A percentile compares a stretch with the other conserved stretches of the same genome.
Evolutionary conservation across 2,329 filamentous ascomycete genomes (phyloP).

Genomic region (Botrytis porri): DNA sequence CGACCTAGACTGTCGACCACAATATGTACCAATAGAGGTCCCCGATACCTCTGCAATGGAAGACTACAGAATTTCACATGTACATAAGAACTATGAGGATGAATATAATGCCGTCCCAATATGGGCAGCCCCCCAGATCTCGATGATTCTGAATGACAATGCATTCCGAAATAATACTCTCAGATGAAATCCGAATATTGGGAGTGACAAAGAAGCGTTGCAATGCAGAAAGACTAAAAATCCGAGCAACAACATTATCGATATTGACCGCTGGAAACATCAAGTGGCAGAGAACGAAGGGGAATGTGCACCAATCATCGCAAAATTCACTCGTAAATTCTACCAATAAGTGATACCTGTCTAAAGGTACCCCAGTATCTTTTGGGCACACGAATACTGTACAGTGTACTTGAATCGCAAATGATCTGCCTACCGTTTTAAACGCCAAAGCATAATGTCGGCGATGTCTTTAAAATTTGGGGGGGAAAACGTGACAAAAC

Average conservation of each 20-base stretch:
- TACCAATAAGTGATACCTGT: conserved; percentile 8
- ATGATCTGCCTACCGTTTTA: conserved; percentile 8
- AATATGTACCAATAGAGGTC: conserved; percentile 11
- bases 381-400: neutral
- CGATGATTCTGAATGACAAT: neutral
- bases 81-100: neutral
- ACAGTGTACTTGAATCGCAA: neutral
- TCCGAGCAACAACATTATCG: neutral
- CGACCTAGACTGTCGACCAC: conserved; percentile 12
- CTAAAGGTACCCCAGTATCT: conserved; percentile 4
- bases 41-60: conserved; percentile 15
- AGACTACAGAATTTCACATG: neutral
- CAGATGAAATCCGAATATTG: neutral
- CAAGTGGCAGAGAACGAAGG: neutral
- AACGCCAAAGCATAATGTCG: conserved; percentile 13
- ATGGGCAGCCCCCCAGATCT: neutral
- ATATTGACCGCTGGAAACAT: neutral
- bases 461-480: neutral
- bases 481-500: neutral
- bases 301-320: neutral
- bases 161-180: conserved; percentile 1
- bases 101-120: neutral
- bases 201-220: neutral
- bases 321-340: conserved; percentile 8
- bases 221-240: conserved; percentile 7